phyloP scores from a whole-genome alignment of 805 yeast species.

The Grigorovia jiainica region DNA sequence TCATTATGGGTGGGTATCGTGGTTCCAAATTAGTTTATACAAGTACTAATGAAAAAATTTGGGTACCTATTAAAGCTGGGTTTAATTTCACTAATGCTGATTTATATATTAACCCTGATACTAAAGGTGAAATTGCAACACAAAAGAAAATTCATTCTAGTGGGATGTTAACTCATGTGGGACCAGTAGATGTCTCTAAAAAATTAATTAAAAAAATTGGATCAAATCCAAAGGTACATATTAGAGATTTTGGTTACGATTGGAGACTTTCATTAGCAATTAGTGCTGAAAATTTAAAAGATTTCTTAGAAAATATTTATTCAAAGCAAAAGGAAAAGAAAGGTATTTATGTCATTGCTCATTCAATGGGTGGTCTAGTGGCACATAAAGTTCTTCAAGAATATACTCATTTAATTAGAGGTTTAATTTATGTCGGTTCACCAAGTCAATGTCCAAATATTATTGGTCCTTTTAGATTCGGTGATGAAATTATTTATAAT shows the following conservation, averaged over 20 bases:
- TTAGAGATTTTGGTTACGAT: slow-evolving; percentile 82
- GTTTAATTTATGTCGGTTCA: slow-evolving; percentile 70
- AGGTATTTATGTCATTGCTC: slow-evolving; percentile 69
- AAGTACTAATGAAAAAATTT: slow-evolving; percentile 53
- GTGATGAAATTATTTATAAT: slow-evolving; percentile 70
- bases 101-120: slow-evolving; percentile 61
- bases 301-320: slow-evolving; percentile 35
- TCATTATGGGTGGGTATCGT: slow-evolving; percentile 80
- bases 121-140: slow-evolving; percentile 56
- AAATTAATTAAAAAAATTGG: slow-evolving; percentile 46
- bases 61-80: slow-evolving; percentile 88
- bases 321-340: slow-evolving; percentile 30
- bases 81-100: slow-evolving; percentile 62
- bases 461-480: slow-evolving; percentile 74
- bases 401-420: slow-evolving; percentile 60
- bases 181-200: slow-evolving; percentile 75
- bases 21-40: slow-evolving; percentile 69
- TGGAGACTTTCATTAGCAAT: slow-evolving; percentile 74
- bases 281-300: slow-evolving; percentile 40
- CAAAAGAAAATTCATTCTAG: slow-evolving; percentile 51
- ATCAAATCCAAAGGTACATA: slow-evolving; percentile 47
- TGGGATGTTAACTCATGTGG: slow-evolving; percentile 71
- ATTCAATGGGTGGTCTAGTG: slow-evolving; percentile 90
- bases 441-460: slow-evolving; percentile 82
- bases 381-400: slow-evolving; percentile 70